Evolutionary conservation across 2,329 filamentous ascomycete genomes (phyloP).

Genomic region (Colletotrichum sublineola): DNA sequence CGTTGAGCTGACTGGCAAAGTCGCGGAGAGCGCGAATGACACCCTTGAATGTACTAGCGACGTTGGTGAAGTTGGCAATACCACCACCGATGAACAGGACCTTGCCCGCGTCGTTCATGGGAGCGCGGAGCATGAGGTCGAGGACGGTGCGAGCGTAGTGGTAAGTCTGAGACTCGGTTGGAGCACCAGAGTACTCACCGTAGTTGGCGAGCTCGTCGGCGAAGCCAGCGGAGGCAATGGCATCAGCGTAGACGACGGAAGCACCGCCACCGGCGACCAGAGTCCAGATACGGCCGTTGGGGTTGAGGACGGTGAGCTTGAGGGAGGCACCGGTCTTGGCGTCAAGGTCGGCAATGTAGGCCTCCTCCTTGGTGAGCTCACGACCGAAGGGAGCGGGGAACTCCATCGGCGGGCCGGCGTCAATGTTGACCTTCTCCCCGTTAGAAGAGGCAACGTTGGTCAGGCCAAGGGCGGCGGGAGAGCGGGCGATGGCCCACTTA

Average conservation of each 20-base stretch:
- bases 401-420: constrained; percentile 97
- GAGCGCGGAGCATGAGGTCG: constrained; percentile 96
- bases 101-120: constrained; percentile 89
- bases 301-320: constrained; percentile 96
- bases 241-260: constrained; percentile 98
- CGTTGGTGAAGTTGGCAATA: constrained; percentile 99
- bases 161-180: constrained; percentile 98
- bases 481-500: constrained; percentile 98
- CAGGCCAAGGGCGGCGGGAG: constrained; percentile 88
- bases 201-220: constrained; percentile 99
- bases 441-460: constrained; percentile 73
- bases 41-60: constrained; percentile 99
- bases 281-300: constrained; percentile 94
- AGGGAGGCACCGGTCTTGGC: constrained; percentile 99
- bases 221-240: constrained; percentile 96
- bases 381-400: constrained; percentile 99
- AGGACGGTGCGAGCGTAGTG: constrained; percentile 98
- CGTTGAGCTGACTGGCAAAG: constrained; percentile 84
- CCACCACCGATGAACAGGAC: constrained; percentile 99
- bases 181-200: constrained; percentile 98
- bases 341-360: constrained; percentile 98
- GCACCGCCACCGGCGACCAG: constrained; percentile 99
- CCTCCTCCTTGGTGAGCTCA: constrained; percentile 98
- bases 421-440: constrained; percentile 86
- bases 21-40: constrained; percentile 97